Evolutionary conservation across 805 yeast genomes (phyloP), one percentile per base, ranked within the genome.

Genomic region (Yarrowia divulgata): DNA sequence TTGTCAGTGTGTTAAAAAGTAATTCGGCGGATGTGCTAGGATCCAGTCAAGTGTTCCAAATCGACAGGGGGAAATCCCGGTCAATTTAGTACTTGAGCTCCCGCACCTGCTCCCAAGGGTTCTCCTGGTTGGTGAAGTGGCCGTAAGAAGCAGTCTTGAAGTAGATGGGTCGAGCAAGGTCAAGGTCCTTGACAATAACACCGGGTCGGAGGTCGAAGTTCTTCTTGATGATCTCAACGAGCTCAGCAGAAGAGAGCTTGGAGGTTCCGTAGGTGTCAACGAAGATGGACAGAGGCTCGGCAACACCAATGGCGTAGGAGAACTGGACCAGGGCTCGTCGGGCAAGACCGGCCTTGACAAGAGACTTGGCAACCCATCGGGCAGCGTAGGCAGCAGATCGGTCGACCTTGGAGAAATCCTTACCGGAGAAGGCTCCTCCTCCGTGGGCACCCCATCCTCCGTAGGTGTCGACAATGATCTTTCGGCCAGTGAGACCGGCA

Each of bases 391-490:
- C 99, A 80, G 99, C 99, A 74, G 98, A 94, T 86, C 99, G 91
- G 84, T 95, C 99, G 79, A 95, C 99, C 88, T 95, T 95, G 81
- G 98, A 92, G 91, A 91, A 95, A 84, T 95, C 99, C 87, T 95
- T 95, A 83, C 99, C 99, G 73, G 97, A 90, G 93, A 95, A 95
- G 74, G 99, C 99, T 87, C 99, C 99, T 87, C 99, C 99, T 85
- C 99, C 99, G 87, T 95, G 99, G 79, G 99, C 98, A 84, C 99
- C 98, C 96, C 99, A 96, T 79, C 99, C 99, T 86, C 99, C 99
- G 85, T 95, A 95, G 74, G 99, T 97, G 84, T 95, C 99, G 80
- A 95, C 99, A 78, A 95, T 95, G 83, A 95, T 95, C 87, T 95
- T 95, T 86, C 99, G 92, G 83, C 99, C 99, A 75, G 99, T 95